A percentile compares a stretch with the other conserved stretches of the same genome.
phyloP scores from a whole-genome alignment of 371 early-diverging fungal genomes.

The Syncephalastrum sp. region DNA sequence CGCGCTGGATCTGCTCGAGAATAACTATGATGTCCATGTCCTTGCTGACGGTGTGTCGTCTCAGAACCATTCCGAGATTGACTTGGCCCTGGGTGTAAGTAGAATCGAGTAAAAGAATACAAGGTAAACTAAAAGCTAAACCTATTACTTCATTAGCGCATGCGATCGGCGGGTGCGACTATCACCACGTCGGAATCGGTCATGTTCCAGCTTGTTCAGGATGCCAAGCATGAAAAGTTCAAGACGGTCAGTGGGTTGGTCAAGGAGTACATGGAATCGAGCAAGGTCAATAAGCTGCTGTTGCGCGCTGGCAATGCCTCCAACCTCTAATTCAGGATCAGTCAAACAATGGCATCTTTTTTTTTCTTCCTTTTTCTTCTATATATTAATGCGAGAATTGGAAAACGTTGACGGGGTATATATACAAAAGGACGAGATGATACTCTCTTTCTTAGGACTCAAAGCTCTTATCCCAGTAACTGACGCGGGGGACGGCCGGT shows the following conservation, averaged over 20 bases:
- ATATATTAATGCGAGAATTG: not conserved
- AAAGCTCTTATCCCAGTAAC: constrained; percentile 48
- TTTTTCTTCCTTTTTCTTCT: not conserved
- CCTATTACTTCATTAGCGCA: constrained; percentile 41
- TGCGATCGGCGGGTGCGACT: constrained; percentile 74
- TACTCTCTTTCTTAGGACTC: constrained; percentile 26
- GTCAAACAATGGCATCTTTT: not conserved
- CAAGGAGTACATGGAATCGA: constrained; percentile 73
- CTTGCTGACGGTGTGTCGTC: constrained; percentile 92
- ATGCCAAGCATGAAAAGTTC: constrained; percentile 79
- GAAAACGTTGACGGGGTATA: not conserved
- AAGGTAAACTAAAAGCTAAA: too few relatives aligned
- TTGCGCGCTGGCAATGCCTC: constrained; percentile 19
- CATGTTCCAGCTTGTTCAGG: constrained; percentile 88
- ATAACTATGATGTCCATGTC: constrained; percentile 78
- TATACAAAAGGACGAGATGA: not conserved
- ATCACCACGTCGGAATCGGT: constrained; percentile 88
- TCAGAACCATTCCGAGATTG: constrained; percentile 79
- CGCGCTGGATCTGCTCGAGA: constrained; percentile 81
- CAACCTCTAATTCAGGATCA: constrained; percentile 21
- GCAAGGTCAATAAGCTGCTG: constrained; percentile 64
- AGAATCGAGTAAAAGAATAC: not conserved
- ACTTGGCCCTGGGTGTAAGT: constrained; percentile 79
- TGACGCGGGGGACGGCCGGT: too few relatives aligned
- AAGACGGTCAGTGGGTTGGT: constrained; percentile 75